Percentiles rank a stretch among this genome's conserved stretches.
Evolutionary conservation across 2,329 filamentous ascomycete genomes (phyloP).

Genomic region (Nothophaeocryptopus gaeumannii): DNA sequence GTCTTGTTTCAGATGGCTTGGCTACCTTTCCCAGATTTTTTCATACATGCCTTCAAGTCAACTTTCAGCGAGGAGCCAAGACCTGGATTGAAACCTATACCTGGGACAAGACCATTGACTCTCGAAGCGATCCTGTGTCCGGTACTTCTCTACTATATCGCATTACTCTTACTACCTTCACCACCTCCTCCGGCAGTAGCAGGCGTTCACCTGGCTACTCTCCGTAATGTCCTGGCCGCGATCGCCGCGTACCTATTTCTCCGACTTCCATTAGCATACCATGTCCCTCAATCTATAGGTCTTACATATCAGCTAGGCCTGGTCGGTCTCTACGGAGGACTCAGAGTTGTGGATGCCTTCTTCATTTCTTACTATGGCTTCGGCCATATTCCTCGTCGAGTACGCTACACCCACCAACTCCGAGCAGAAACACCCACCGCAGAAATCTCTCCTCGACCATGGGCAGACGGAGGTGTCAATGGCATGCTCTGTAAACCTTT

Average conservation of each 20-base stretch:
- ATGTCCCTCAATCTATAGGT: slow-evolving; percentile 46
- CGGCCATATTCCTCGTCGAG: slow-evolving; percentile 41
- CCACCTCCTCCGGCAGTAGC: slow-evolving; percentile 39
- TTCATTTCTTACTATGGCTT: slow-evolving; percentile 44
- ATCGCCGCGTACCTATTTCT: slow-evolving; percentile 42
- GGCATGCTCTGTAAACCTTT: slow-evolving; percentile 17
- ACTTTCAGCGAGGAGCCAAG: slow-evolving; percentile 32
- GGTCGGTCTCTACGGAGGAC: slow-evolving; percentile 44
- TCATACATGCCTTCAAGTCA: slow-evolving; percentile 22
- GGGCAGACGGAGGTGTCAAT: slow-evolving; percentile 21
- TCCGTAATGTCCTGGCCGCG: slow-evolving; percentile 41
- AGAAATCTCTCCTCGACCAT: slow-evolving; percentile 18
- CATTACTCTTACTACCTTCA: slow-evolving; percentile 42
- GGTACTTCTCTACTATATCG: slow-evolving; percentile 44
- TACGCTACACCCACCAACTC: slow-evolving; percentile 40
- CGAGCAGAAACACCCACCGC: slow-evolving; percentile 31
- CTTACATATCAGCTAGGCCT: slow-evolving; percentile 46
- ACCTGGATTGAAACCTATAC: slow-evolving; percentile 42
- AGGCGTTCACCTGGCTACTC: slow-evolving; percentile 28
- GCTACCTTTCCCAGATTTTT: slow-evolving; percentile 20
- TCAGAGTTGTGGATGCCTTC: slow-evolving; percentile 44
- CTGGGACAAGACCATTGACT: slow-evolving; percentile 41
- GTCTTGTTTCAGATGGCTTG: slow-evolving; percentile 9
- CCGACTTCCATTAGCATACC: slow-evolving; percentile 42
- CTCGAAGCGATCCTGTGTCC: slow-evolving; percentile 40